These are phyloP conservation scores for Ophiocordyceps camponoti-saundersi DNA, from an alignment of 2,329 filamentous ascomycete genomes.

Conservation along the genomic window DNA sequence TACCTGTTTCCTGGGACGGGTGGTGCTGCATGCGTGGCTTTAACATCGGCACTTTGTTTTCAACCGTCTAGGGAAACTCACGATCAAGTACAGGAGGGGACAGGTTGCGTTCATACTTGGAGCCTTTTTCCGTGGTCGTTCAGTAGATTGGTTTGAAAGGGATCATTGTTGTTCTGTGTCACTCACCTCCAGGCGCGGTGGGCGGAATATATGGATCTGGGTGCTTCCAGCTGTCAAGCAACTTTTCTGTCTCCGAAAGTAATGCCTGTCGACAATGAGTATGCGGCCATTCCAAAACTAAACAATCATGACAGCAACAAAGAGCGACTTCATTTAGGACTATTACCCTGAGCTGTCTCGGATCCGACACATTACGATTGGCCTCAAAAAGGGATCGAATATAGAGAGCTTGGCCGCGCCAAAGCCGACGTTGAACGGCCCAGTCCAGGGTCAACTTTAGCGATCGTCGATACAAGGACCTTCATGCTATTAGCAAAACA, in stretches of 20 bases:
- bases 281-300: too few relatives aligned
- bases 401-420: constrained; percentile 92
- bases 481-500: constrained; percentile 9
- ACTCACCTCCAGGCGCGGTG: constrained; percentile 78
- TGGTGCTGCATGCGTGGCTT: not conserved
- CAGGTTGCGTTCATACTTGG: constrained; percentile 91
- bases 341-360: constrained; percentile 67
- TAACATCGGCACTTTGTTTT: not conserved
- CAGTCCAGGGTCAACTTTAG: constrained; percentile 90
- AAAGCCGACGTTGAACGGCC: constrained; percentile 81
- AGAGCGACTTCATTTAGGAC: not conserved
- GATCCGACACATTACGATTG: constrained; percentile 71
- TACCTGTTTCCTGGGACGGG: too few relatives aligned
- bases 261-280: constrained; percentile 64
- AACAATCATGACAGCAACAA: constrained; percentile 1
- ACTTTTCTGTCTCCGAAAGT: constrained; percentile 71
- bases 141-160: too few relatives aligned
- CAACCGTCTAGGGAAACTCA: constrained; percentile 42
- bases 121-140: constrained; percentile 40
- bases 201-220: constrained; percentile 84
- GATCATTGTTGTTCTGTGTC: not conserved
- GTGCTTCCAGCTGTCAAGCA: constrained; percentile 91
- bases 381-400: constrained; percentile 91
- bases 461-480: constrained; percentile 76
- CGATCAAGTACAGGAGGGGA: constrained; percentile 64